These are phyloP conservation scores for Melanogaster broomeanus DNA, from an alignment of 768 basidiomycete species.

Conservation along the genomic window DNA sequence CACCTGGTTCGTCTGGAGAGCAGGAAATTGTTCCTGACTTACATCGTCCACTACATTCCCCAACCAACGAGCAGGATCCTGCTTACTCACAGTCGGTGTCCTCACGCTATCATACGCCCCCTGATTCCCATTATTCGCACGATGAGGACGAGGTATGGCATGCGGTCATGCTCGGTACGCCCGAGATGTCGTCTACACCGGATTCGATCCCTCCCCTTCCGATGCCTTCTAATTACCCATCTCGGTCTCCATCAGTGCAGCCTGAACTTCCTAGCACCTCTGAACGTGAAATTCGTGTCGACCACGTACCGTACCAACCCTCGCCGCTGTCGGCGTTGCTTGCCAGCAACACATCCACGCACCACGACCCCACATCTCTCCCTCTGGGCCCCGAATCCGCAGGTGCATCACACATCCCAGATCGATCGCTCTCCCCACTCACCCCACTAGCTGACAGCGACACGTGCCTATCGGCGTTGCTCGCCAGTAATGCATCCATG, in stretches of 20 bases:
- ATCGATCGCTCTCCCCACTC: slow-evolving; percentile 13
- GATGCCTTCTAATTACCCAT: slow-evolving; percentile 1
- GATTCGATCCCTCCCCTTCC: not conserved
- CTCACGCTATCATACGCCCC: slow-evolving; percentile 11
- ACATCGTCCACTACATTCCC: not conserved
- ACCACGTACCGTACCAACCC: not conserved
- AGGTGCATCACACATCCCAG: not conserved
- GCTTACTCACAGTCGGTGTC: slow-evolving; percentile 1
- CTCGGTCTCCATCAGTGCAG: slow-evolving; percentile 2
- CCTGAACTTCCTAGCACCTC: not conserved
- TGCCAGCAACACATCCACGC: slow-evolving; percentile 12
- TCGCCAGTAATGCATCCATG: slow-evolving; percentile 14
- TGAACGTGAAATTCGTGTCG: not conserved
- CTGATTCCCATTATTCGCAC: slow-evolving; percentile 4
- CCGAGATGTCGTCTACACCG: slow-evolving; percentile 9
- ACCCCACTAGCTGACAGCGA: slow-evolving; percentile 15
- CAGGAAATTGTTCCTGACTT: not conserved
- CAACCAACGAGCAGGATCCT: not conserved
- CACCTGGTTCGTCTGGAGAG: not conserved
- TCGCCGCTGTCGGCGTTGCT: not conserved
- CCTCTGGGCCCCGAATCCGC: not conserved
- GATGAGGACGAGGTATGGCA: slow-evolving; percentile 26
- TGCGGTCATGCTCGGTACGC: slow-evolving; percentile 14
- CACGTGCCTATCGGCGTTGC: not conserved
- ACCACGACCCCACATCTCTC: not conserved